Conservation (phyloP, 1,139 yeast genomes). For the Blastobotrys persicus region DNA sequence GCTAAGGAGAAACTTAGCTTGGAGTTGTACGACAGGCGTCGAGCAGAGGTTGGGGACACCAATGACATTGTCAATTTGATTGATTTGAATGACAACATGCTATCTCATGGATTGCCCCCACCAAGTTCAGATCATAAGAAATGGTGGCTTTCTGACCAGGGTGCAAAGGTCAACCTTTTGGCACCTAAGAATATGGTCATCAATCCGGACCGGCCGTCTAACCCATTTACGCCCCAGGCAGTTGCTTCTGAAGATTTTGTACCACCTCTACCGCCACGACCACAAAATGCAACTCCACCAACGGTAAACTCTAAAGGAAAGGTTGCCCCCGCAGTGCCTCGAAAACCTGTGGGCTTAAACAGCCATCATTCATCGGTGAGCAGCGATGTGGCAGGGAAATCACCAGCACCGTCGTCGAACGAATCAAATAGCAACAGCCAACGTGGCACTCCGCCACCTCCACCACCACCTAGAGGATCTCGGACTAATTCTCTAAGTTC, state of each 20-base stretch:
- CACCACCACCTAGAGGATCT: slow-evolving; percentile 19
- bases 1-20: slow-evolving; percentile 56
- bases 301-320: slow-evolving; percentile 16
- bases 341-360: slow-evolving; percentile 23
- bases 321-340: slow-evolving; percentile 25
- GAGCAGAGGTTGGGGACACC: slow-evolving; percentile 41
- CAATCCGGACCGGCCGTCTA: slow-evolving; percentile 65
- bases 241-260: slow-evolving; percentile 28
- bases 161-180: slow-evolving; percentile 60
- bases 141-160: slow-evolving; percentile 89
- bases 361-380: slow-evolving; percentile 1
- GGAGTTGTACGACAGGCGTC: slow-evolving; percentile 51
- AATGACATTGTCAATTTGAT: slow-evolving; percentile 33
- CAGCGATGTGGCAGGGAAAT: background rate
- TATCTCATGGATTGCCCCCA: slow-evolving; percentile 61
- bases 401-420: slow-evolving; percentile 7
- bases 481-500: slow-evolving; percentile 10
- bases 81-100: slow-evolving; percentile 37
- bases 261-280: slow-evolving; percentile 29
- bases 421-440: slow-evolving; percentile 3
- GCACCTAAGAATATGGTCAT: slow-evolving; percentile 46
- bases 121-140: slow-evolving; percentile 79
- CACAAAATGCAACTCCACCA: slow-evolving; percentile 10
- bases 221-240: slow-evolving; percentile 55
- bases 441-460: slow-evolving; percentile 18